A percentile compares a stretch with the other conserved stretches of the same genome.
Conservation (phyloP, 176 grass and related monocot genomes). For the Eremochloa ophiuroides region DNA sequence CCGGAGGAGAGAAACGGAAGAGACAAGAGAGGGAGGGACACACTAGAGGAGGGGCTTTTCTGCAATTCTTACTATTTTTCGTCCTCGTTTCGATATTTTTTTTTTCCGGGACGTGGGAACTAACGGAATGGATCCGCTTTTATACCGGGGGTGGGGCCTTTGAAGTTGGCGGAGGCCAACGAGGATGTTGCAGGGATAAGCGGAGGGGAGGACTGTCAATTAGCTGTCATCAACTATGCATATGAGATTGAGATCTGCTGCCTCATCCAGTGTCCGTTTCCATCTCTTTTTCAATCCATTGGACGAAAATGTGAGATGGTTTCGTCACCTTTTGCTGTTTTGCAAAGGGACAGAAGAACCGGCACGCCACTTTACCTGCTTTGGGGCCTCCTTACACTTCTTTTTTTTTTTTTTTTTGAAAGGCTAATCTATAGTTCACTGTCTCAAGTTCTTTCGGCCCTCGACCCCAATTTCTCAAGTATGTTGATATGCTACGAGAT, state of each 20-base stretch:
- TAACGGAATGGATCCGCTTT: conserved; percentile 23
- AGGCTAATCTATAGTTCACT: too few relatives aligned
- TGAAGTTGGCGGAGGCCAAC: conserved; percentile 40
- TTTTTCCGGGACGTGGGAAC: conserved; percentile 2
- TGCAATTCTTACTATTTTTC: background rate
- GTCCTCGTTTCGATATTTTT: background rate
- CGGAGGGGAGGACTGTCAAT: background rate
- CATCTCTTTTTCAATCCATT: background rate
- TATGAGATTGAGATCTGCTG: background rate
- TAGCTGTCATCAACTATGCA: background rate
- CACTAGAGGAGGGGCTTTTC: background rate
- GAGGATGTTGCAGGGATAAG: conserved; percentile 24
- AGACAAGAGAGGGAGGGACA: too few relatives aligned
- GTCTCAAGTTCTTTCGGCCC: too few relatives aligned
- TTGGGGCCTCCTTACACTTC: too few relatives aligned
- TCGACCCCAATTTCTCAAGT: too few relatives aligned
- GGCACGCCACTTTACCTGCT: background rate
- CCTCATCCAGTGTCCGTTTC: background rate
- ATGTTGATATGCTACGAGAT: too few relatives aligned
- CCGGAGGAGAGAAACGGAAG: background rate
- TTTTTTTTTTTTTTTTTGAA: too few relatives aligned
- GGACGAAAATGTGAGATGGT: background rate
- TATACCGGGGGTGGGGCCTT: conserved; percentile 16
- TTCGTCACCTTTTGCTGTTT: background rate
- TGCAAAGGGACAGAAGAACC: background rate